Conservation (phyloP, 106 monocot genomes). For the Posidonia australis region DNA sequence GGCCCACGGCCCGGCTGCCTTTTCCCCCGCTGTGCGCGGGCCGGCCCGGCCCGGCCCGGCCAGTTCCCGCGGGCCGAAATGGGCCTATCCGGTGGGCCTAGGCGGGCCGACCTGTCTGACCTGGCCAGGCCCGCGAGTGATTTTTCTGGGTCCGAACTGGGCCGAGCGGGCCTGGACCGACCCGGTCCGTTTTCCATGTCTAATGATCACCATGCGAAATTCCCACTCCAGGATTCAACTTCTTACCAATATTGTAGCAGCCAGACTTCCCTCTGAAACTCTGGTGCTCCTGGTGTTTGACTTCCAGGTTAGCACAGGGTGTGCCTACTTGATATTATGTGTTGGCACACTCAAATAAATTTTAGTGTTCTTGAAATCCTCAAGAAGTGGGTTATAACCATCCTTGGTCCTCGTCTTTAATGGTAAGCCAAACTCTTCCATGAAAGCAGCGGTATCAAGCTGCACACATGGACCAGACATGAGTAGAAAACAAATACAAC, state of each 20-base stretch:
- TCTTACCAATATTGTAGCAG: neutral
- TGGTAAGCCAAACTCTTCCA: conserved; percentile 97
- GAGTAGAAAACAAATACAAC: neutral
- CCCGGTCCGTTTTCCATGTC: too few species aligned
- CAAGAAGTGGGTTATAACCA: conserved; percentile 90
- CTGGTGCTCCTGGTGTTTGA: neutral
- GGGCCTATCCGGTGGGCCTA: too few species aligned
- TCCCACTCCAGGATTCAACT: neutral
- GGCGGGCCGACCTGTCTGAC: too few species aligned
- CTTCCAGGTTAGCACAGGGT: neutral
- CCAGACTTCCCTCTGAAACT: neutral
- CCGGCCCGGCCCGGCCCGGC: too few species aligned
- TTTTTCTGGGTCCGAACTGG: too few species aligned
- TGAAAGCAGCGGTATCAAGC: conserved; percentile 79
- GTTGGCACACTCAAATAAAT: conserved; percentile 94
- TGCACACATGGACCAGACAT: conserved; percentile 11
- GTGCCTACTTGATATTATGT: conserved; percentile 39
- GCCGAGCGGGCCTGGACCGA: too few species aligned
- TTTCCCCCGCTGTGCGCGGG: too few species aligned
- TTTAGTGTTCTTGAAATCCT: conserved; percentile 95
- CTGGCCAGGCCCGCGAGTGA: too few species aligned
- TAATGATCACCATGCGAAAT: too few species aligned
- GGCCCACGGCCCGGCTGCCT: too few species aligned
- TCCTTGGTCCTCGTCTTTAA: conserved; percentile 85
- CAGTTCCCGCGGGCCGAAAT: too few species aligned